These are phyloP conservation scores for Knoxia roxburghii DNA, from an alignment of 257 asterid species.

Conservation along the genomic window DNA sequence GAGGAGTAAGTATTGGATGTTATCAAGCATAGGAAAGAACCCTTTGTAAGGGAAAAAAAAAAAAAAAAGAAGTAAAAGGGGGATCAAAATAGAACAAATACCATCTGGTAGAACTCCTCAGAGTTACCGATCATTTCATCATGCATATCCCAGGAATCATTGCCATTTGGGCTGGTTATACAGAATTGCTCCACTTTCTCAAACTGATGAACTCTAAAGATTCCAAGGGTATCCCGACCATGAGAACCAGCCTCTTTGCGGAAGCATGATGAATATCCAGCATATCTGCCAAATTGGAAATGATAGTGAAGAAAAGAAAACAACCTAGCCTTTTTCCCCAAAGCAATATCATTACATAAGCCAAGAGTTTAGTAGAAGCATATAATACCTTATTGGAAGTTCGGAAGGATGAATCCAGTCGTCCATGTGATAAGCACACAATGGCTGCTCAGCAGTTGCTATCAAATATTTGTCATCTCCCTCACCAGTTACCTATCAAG, in stretches of 20 bases:
- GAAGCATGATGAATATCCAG: constrained; percentile 91
- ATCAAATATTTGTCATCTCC: constrained; percentile 94
- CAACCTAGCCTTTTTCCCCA: no score
- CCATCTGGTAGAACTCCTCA: constrained; percentile 83
- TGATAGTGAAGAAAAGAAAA: neutral
- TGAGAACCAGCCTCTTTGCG: constrained; percentile 98
- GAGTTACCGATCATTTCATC: constrained; percentile 34
- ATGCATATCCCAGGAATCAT: neutral
- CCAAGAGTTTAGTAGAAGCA: constrained; percentile 4
- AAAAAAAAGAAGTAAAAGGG: no score
- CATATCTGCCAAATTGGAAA: constrained; percentile 47
- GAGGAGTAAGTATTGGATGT: no score
- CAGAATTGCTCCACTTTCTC: constrained; percentile 95
- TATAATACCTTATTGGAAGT: constrained; percentile 68
- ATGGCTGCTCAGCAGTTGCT: constrained; percentile 96
- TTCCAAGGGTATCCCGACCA: constrained; percentile 91
- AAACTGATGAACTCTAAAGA: constrained; percentile 90
- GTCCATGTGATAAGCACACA: constrained; percentile 85
- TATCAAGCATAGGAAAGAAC: neutral
- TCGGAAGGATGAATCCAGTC: constrained; percentile 92
- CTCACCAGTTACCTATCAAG: constrained; percentile 78
- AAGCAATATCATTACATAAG: neutral
- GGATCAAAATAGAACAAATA: constrained; percentile 15
- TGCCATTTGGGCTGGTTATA: constrained; percentile 51
- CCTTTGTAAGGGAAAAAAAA: neutral